These are phyloP conservation scores for Ceratobasidium sp. DNA, from an alignment of 1,284 basidiomycete genomes.

Conservation along the genomic window DNA sequence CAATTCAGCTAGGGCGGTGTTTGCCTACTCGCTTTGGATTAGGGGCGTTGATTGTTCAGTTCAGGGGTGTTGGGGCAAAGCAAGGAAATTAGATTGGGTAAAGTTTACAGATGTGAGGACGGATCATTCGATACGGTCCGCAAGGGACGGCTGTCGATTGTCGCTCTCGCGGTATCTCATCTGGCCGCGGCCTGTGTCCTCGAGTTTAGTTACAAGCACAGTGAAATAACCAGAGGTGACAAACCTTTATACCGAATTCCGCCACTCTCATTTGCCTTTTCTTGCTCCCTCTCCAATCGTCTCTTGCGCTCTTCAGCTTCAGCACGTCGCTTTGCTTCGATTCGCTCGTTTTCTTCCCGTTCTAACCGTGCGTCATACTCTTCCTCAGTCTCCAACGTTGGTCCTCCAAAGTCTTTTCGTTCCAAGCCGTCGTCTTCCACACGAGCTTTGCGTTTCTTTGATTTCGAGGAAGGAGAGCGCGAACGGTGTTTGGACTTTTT, in stretches of 20 bases:
- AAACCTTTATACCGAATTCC: slow-evolving; percentile 22
- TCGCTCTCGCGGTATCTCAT: slow-evolving; percentile 43
- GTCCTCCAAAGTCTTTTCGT: slow-evolving; percentile 50
- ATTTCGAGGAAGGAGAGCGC: slow-evolving; percentile 1
- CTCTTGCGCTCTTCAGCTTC: slow-evolving; percentile 30
- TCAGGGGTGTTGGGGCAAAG: too few species aligned
- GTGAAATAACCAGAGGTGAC: not conserved
- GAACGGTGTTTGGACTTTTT: not conserved
- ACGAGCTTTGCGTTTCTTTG: slow-evolving; percentile 41
- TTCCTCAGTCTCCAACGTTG: slow-evolving; percentile 62
- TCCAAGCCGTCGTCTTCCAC: slow-evolving; percentile 43
- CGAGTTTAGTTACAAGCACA: too few species aligned
- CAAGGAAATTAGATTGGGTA: too few species aligned
- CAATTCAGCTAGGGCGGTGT: too few species aligned
- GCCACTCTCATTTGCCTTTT: not conserved
- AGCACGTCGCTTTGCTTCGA: slow-evolving; percentile 47
- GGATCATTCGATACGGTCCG: slow-evolving; percentile 5
- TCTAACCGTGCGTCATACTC: slow-evolving; percentile 76
- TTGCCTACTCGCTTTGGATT: too few species aligned
- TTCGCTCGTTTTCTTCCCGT: slow-evolving; percentile 69
- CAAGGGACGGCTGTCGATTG: not conserved
- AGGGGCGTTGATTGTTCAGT: too few species aligned
- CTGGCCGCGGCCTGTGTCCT: slow-evolving; percentile 40
- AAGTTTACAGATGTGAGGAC: not conserved
- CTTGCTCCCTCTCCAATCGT: slow-evolving; percentile 11